Evolutionary conservation across 768 basidiomycete genomes (phyloP).

Genomic region (Boletus sp.): DNA sequence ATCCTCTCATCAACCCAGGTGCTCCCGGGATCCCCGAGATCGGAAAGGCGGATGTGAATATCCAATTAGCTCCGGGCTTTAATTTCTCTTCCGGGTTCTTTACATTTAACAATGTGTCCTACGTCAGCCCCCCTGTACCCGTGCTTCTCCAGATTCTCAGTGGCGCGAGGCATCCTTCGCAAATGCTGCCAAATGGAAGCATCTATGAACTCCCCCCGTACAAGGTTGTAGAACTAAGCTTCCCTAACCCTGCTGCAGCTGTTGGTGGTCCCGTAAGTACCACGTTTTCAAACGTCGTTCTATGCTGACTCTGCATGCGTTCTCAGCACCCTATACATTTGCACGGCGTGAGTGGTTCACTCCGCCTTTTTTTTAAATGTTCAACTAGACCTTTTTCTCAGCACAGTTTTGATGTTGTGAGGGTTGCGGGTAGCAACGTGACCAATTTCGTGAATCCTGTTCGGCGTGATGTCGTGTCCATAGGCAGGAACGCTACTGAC

Average conservation of each 20-base stretch:
- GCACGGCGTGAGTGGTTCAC: conserved; percentile 35
- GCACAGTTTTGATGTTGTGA: conserved; percentile 38
- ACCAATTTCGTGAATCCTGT: conserved; percentile 38
- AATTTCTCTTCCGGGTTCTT: not conserved
- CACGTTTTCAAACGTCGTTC: not conserved
- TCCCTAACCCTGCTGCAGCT: conserved; percentile 34
- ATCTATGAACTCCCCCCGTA: conserved; percentile 46
- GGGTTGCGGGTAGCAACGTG: conserved; percentile 25
- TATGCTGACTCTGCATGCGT: not conserved
- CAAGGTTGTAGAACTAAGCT: conserved; percentile 44
- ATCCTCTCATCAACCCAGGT: conserved; percentile 30
- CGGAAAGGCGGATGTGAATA: conserved; percentile 42
- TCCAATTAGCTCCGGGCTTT: conserved; percentile 24
- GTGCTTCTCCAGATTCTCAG: conserved; percentile 61
- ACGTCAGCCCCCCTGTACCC: conserved; percentile 42
- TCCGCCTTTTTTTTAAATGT: too few relatives aligned
- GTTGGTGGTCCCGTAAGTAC: conserved; percentile 31
- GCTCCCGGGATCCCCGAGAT: conserved; percentile 40
- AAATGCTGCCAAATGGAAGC: conserved; percentile 50
- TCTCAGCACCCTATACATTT: conserved; percentile 39
- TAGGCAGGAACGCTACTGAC: conserved; percentile 31
- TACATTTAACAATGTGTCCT: conserved; percentile 33
- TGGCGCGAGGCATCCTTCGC: conserved; percentile 43
- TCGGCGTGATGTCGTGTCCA: conserved; percentile 33
- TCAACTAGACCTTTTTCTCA: conserved; percentile 1